Conservation (phyloP, 1,284 basidiomycete genomes). For the Ustilago curta region DNA sequence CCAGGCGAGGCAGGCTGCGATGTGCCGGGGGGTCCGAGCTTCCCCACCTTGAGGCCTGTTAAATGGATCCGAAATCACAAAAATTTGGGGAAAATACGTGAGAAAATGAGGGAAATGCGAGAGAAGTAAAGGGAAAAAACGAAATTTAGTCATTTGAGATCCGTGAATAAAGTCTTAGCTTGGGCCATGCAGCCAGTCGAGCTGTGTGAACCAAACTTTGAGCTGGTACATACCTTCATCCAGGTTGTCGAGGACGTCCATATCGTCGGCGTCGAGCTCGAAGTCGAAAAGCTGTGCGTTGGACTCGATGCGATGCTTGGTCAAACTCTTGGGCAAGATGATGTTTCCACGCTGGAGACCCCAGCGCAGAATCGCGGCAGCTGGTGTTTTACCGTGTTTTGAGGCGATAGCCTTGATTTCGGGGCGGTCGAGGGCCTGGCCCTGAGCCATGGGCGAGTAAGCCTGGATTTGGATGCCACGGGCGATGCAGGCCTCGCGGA, state of each 20-base stretch:
- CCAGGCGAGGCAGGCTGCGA: slow-evolving; percentile 63
- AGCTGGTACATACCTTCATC: slow-evolving; percentile 4
- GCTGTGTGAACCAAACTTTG: not conserved
- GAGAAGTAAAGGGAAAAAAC: no score
- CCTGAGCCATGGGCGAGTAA: slow-evolving; percentile 69
- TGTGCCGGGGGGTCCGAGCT: slow-evolving; percentile 65
- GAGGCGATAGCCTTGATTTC: slow-evolving; percentile 66
- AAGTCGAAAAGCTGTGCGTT: slow-evolving; percentile 68
- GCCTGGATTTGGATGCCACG: slow-evolving; percentile 67
- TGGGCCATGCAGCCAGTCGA: not conserved
- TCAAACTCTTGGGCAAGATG: slow-evolving; percentile 65
- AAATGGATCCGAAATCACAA: no score
- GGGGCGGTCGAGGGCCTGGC: slow-evolving; percentile 63
- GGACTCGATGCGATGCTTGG: slow-evolving; percentile 65
- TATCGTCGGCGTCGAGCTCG: slow-evolving; percentile 64
- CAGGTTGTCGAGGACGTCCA: slow-evolving; percentile 49
- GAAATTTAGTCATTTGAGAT: not conserved
- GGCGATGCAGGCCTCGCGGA: slow-evolving; percentile 63
- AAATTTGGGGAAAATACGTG: not conserved
- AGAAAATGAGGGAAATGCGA: not conserved
- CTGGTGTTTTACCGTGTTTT: slow-evolving; percentile 68
- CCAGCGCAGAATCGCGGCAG: slow-evolving; percentile 64
- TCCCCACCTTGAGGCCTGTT: slow-evolving; percentile 68
- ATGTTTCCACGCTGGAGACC: slow-evolving; percentile 64
- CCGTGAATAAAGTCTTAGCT: not conserved